A percentile compares a stretch with the other conserved stretches of the same genome.
These are phyloP conservation scores for Syncephalis plumigaleata DNA, from an alignment of 371 early-diverging fungal species.

Conservation along the genomic window DNA sequence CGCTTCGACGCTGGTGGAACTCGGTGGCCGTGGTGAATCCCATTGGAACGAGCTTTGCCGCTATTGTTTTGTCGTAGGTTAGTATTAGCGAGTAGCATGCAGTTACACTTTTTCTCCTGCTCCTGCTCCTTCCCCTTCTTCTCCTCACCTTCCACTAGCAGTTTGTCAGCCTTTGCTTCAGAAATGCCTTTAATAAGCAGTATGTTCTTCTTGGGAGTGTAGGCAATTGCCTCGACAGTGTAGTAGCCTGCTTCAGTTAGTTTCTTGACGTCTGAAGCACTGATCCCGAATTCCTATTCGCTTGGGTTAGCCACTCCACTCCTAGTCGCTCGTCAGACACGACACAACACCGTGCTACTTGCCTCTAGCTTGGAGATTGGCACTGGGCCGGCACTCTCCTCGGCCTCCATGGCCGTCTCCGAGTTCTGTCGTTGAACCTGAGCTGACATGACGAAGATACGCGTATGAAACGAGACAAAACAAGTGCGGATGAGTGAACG, in stretches of 20 bases:
- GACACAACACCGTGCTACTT: too few relatives aligned
- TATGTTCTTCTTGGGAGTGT: conserved; percentile 87
- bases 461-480: too few relatives aligned
- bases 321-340: too few relatives aligned
- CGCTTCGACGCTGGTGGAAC: conserved; percentile 73
- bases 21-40: conserved; percentile 97
- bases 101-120: too few relatives aligned
- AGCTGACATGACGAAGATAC: too few relatives aligned
- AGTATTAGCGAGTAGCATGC: not conserved
- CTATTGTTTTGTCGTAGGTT: conserved; percentile 16
- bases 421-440: too few relatives aligned
- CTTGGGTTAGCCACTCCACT: too few relatives aligned
- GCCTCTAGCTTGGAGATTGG: too few relatives aligned
- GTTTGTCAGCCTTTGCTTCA: conserved; percentile 96
- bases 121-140: not conserved
- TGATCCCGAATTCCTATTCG: conserved; percentile 60
- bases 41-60: conserved; percentile 87
- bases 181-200: conserved; percentile 94
- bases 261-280: conserved; percentile 70
- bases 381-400: too few relatives aligned
- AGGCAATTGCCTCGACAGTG: conserved; percentile 94
- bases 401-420: too few relatives aligned
- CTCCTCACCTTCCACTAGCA: conserved; percentile 74
- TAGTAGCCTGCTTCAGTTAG: conserved; percentile 84
- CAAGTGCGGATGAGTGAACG: too few relatives aligned